These are phyloP conservation scores for Leptodermis oblonga DNA, from an alignment of 257 asterid species.

Conservation along the genomic window DNA sequence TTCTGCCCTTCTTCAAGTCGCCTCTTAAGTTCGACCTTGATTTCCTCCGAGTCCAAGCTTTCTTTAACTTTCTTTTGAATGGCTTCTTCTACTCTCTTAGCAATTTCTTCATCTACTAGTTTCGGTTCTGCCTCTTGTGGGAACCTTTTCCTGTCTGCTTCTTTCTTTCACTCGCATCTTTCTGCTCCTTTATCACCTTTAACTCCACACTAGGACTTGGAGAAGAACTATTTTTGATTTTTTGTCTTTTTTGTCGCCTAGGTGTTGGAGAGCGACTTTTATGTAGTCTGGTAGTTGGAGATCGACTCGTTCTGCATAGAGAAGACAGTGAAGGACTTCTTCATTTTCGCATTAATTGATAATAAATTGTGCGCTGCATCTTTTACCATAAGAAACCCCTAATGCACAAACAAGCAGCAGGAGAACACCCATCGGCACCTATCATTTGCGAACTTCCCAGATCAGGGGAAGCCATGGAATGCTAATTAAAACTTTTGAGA, in stretches of 20 bases:
- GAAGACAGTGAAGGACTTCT: constrained; percentile 73
- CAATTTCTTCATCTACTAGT: constrained; percentile 93
- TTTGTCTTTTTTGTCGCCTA: constrained; percentile 51
- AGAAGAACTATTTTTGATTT: constrained; percentile 60
- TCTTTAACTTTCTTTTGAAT: constrained; percentile 74
- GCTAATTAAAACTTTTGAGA: constrained; percentile 41
- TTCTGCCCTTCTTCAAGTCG: constrained; percentile 80
- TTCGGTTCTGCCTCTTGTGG: constrained; percentile 88
- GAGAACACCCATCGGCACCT: constrained; percentile 83
- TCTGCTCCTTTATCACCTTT: constrained; percentile 67
- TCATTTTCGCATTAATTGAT: constrained; percentile 81
- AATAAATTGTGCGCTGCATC: constrained; percentile 88
- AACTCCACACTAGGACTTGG: constrained; percentile 41
- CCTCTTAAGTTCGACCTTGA: constrained; percentile 57
- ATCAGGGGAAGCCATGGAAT: constrained; percentile 60
- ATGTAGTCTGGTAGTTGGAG: constrained; percentile 60
- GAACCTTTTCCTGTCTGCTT: constrained; percentile 90
- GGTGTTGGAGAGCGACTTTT: constrained; percentile 82
- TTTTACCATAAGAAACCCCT: constrained; percentile 83
- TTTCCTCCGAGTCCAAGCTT: constrained; percentile 59
- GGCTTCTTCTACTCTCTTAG: constrained; percentile 69
- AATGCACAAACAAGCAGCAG: constrained; percentile 81
- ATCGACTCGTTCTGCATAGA: constrained; percentile 65
- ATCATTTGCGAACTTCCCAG: constrained; percentile 87
- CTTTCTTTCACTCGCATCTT: constrained; percentile 68